Conservation (phyloP, 2,329 filamentous ascomycete genomes). For the Aspergillus unguis region DNA sequence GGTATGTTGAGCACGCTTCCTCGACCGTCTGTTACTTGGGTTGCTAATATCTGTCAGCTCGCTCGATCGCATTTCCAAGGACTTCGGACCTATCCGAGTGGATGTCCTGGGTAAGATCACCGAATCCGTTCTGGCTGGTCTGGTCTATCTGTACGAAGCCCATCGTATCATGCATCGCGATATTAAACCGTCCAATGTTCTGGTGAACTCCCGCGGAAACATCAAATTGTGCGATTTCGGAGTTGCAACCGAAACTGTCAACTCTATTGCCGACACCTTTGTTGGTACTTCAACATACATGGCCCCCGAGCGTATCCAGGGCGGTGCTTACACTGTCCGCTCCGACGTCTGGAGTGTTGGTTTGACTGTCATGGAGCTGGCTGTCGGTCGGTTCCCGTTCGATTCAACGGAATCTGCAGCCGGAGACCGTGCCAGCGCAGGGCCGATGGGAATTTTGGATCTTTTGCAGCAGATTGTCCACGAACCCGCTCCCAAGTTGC, state of each 20-base stretch:
- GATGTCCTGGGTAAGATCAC: slow-evolving; percentile 97
- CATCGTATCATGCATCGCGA: slow-evolving; percentile 99
- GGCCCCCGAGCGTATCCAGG: slow-evolving; percentile 96
- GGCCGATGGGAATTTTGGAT: slow-evolving; percentile 90
- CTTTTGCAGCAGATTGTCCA: slow-evolving; percentile 96
- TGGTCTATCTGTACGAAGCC: slow-evolving; percentile 91
- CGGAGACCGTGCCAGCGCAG: slow-evolving; percentile 61
- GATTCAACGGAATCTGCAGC: slow-evolving; percentile 76
- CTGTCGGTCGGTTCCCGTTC: slow-evolving; percentile 96
- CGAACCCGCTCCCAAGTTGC: slow-evolving; percentile 86
- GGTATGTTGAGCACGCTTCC: slow-evolving; percentile 61
- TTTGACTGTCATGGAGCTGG: slow-evolving; percentile 90
- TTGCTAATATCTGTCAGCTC: slow-evolving; percentile 50
- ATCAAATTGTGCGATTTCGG: slow-evolving; percentile 99
- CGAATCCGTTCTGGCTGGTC: slow-evolving; percentile 85
- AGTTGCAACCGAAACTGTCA: slow-evolving; percentile 96
- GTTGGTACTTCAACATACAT: slow-evolving; percentile 99
- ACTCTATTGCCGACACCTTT: slow-evolving; percentile 97
- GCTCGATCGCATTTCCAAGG: slow-evolving; percentile 87
- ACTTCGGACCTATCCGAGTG: slow-evolving; percentile 91
- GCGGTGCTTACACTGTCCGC: slow-evolving; percentile 94
- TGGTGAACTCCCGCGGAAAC: slow-evolving; percentile 87
- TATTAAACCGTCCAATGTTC: slow-evolving; percentile 96
- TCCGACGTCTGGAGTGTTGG: slow-evolving; percentile 99
- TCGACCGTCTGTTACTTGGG: slow-evolving; percentile 5